These are phyloP conservation scores for Sonneratia caseolaris DNA, from an alignment of 345 rosid species.

Conservation along the genomic window DNA sequence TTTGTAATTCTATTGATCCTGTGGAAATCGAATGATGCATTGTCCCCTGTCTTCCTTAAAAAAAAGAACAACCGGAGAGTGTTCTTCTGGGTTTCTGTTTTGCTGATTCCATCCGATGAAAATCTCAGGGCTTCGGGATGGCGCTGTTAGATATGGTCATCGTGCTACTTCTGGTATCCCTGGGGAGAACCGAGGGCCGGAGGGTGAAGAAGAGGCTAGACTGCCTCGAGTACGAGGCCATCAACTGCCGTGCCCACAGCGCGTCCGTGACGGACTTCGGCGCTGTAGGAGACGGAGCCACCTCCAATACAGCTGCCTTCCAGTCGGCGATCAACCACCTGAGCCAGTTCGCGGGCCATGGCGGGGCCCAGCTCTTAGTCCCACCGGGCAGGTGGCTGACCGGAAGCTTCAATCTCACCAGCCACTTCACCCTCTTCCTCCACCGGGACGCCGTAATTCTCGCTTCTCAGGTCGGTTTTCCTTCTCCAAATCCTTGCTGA, in stretches of 20 bases:
- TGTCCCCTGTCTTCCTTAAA: no score
- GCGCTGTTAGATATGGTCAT: constrained; percentile 5
- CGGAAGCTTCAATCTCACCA: constrained; percentile 78
- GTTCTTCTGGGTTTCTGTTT: background rate
- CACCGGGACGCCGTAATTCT: constrained; percentile 70
- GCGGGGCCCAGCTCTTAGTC: constrained; percentile 70
- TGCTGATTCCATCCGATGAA: background rate
- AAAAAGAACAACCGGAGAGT: background rate
- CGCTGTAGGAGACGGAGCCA: constrained; percentile 73
- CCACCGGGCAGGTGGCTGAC: constrained; percentile 91
- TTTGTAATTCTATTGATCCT: no score
- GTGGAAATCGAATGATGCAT: no score
- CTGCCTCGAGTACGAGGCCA: constrained; percentile 34
- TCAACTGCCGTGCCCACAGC: constrained; percentile 59
- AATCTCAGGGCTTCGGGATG: constrained; percentile 1
- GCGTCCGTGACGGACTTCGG: constrained; percentile 75
- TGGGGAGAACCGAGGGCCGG: constrained; percentile 29
- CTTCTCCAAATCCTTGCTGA: background rate
- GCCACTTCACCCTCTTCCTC: constrained; percentile 77
- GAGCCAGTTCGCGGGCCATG: constrained; percentile 37
- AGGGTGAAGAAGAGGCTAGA: constrained; percentile 9
- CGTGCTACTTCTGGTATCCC: constrained; percentile 15
- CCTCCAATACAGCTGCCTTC: constrained; percentile 67
- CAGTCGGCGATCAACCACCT: constrained; percentile 49
- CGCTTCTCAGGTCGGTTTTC: constrained; percentile 54